Evolutionary conservation across 805 yeast species (phyloP).

Genomic region (Kodamaea hsintzibuensis): DNA sequence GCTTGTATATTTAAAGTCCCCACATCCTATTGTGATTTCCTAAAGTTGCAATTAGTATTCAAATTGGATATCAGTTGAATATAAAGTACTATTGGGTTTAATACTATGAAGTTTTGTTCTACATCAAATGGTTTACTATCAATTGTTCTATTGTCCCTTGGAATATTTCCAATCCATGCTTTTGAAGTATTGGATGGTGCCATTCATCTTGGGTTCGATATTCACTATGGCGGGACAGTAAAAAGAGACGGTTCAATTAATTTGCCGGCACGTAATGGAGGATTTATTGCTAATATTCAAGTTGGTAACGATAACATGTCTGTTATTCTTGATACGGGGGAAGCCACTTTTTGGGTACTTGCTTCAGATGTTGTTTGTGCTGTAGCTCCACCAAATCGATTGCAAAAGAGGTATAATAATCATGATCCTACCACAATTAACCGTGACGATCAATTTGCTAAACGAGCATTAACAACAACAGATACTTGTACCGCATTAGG

Average conservation of each 20-base stretch:
- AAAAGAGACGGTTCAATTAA: background rate
- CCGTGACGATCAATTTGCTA: background rate
- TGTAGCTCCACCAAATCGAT: too few species aligned
- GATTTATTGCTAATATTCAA: background rate
- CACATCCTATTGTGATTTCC: too few species aligned
- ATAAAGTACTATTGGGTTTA: too few species aligned
- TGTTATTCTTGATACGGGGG: too few species aligned
- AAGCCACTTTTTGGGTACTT: too few species aligned
- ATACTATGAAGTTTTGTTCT: too few species aligned
- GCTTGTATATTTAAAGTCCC: too few species aligned
- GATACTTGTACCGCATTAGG: background rate
- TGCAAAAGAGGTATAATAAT: too few species aligned
- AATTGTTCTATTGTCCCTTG: background rate
- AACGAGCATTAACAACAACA: background rate
- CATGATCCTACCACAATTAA: background rate
- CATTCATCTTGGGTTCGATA: background rate
- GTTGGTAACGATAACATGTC: too few species aligned
- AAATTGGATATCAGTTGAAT: too few species aligned
- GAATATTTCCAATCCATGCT: background rate
- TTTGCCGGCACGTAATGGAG: background rate
- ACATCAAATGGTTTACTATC: background rate
- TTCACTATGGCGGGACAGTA: background rate
- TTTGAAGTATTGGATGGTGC: background rate
- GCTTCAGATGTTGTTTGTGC: too few species aligned
- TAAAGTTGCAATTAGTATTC: too few species aligned